phyloP scores from a whole-genome alignment of 1,139 yeast species.

The Saccharomyces hybrid region DNA sequence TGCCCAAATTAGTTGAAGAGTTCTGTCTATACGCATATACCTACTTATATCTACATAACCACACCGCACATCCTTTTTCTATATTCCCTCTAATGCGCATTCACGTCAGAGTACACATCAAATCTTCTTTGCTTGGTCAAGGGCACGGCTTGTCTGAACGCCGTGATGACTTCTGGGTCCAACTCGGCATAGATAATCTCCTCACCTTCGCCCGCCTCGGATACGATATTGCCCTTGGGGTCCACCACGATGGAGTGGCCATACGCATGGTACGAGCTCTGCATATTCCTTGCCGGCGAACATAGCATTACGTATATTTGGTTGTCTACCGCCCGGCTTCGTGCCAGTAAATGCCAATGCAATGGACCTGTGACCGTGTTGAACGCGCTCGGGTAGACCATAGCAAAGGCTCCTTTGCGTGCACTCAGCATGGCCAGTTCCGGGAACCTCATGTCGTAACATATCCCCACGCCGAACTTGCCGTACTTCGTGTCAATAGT shows the following conservation, averaged over 20 bases:
- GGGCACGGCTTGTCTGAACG: conserved; percentile 68
- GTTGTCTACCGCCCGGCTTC: conserved; percentile 85
- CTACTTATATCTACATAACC: neutral
- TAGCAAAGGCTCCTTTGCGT: conserved; percentile 69
- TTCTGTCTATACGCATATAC: neutral
- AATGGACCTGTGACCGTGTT: conserved; percentile 93
- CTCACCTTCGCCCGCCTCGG: conserved; percentile 82
- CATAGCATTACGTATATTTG: conserved; percentile 73
- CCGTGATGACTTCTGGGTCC: conserved; percentile 54
- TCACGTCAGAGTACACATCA: conserved; percentile 71
- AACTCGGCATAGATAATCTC: conserved; percentile 74
- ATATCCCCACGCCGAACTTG: conserved; percentile 78
- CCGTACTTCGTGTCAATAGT: conserved; percentile 67
- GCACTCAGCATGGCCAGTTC: conserved; percentile 80
- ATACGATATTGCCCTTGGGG: conserved; percentile 72
- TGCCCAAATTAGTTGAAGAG: conserved; percentile 28
- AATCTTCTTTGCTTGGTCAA: conserved; percentile 73
- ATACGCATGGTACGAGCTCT: conserved; percentile 70
- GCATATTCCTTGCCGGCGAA: conserved; percentile 79
- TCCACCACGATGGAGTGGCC: conserved; percentile 87
- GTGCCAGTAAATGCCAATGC: conserved; percentile 85
- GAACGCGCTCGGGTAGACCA: conserved; percentile 93
- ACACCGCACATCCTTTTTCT: neutral
- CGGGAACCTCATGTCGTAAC: conserved; percentile 89
- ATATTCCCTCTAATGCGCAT: neutral